Evolutionary conservation across 139 green algal species (phyloP).

Genomic region (Spirogloea muscicola): DNA sequence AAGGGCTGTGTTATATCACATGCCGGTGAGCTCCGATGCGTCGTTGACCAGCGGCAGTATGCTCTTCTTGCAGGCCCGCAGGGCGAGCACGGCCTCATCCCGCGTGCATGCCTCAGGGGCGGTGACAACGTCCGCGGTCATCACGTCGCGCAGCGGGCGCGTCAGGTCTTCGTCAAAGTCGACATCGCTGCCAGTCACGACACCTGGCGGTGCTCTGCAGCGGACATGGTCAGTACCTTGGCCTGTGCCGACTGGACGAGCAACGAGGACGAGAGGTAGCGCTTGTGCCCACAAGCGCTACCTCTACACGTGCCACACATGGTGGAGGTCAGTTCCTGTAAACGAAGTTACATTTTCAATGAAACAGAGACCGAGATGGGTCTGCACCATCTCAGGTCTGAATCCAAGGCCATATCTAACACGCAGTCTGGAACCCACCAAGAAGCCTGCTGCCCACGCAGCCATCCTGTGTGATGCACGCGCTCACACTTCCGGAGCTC

Average conservation of each 20-base stretch:
- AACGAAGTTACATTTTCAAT: too few species aligned
- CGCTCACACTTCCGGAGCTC: constrained; percentile 19
- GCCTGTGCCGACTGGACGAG: too few species aligned
- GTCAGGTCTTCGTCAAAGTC: constrained; percentile 75
- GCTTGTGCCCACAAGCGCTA: too few species aligned
- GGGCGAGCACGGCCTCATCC: constrained; percentile 55
- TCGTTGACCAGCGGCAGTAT: constrained; percentile 68
- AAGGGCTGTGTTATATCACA: too few species aligned
- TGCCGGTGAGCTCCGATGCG: constrained; percentile 46
- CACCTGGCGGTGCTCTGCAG: not conserved
- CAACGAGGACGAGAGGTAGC: too few species aligned
- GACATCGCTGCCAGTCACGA: constrained; percentile 70
- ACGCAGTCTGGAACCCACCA: too few species aligned
- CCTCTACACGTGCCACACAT: too few species aligned
- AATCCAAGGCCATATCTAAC: too few species aligned
- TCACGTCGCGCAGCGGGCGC: constrained; percentile 68
- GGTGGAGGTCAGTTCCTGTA: too few species aligned
- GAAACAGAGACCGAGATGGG: too few species aligned
- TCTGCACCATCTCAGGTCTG: too few species aligned
- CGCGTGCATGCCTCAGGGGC: constrained; percentile 39
- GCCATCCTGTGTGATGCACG: constrained; percentile 80
- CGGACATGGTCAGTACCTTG: constrained; percentile 41
- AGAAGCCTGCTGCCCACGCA: constrained; percentile 73
- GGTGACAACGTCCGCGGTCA: constrained; percentile 72
- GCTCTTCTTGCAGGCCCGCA: constrained; percentile 59